phyloP scores from a whole-genome alignment of 2,329 filamentous ascomycete genomes.

The Talaromyces sp. region DNA sequence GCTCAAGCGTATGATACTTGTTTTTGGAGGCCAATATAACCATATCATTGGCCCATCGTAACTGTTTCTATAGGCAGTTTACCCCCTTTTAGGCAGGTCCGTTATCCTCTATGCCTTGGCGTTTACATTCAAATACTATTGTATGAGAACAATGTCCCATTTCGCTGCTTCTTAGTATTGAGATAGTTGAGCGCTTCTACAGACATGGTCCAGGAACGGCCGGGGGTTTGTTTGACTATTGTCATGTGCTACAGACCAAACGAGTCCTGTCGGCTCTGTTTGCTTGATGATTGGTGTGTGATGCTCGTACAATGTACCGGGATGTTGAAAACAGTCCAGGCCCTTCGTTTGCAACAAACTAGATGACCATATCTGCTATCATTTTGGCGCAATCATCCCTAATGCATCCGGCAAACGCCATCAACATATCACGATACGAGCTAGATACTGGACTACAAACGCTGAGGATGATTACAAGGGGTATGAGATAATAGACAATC shows the following conservation, averaged over 20 bases:
- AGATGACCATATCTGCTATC: neutral
- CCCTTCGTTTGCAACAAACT: neutral
- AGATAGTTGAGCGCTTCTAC: neutral
- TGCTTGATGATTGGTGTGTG: neutral
- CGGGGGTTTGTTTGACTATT: neutral
- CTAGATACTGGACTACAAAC: neutral
- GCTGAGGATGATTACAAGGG: neutral
- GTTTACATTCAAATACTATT: neutral
- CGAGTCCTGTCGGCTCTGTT: conserved; percentile 4
- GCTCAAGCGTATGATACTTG: neutral
- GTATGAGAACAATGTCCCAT: neutral
- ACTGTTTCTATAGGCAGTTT: neutral
- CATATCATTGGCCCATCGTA: neutral
- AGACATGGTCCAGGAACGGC: neutral
- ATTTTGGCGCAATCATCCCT: neutral
- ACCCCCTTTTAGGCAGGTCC: neutral
- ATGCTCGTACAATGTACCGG: neutral
- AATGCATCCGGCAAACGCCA: neutral
- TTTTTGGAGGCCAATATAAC: neutral
- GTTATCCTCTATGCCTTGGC: neutral
- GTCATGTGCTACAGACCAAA: neutral
- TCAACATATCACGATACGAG: neutral
- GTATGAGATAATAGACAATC: neutral
- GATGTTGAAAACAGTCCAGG: neutral
- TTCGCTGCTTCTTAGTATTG: neutral